phyloP scores from a whole-genome alignment of 257 asterid species.

The Pogostemon cablin region DNA sequence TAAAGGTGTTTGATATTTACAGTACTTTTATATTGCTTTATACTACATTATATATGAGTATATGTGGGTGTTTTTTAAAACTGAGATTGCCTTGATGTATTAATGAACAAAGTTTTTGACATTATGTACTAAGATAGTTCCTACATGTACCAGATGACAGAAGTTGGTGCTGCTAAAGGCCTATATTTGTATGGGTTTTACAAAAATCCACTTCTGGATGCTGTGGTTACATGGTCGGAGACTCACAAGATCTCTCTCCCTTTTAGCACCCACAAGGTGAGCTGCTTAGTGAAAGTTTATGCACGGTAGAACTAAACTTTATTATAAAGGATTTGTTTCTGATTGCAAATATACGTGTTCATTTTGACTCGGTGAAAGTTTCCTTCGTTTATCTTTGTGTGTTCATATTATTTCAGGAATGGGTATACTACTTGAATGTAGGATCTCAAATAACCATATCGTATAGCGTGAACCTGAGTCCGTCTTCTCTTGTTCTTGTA shows the following conservation, averaged over 20 bases:
- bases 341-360: slow-evolving; percentile 12
- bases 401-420: slow-evolving; percentile 53
- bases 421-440: slow-evolving; percentile 70
- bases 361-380: slow-evolving; percentile 19
- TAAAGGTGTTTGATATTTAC: slow-evolving; percentile 55
- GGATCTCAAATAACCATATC: slow-evolving; percentile 76
- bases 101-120: slow-evolving; percentile 2
- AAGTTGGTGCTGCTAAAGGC: slow-evolving; percentile 48
- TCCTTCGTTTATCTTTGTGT: slow-evolving; percentile 23
- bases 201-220: slow-evolving; percentile 63
- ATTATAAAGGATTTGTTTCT: slow-evolving; percentile 5
- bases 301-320: slow-evolving; percentile 18
- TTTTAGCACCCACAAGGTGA: slow-evolving; percentile 64
- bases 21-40: slow-evolving; percentile 10
- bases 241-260: slow-evolving; percentile 54
- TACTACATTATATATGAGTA: neutral
- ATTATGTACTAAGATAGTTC: slow-evolving; percentile 25
- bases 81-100: slow-evolving; percentile 7
- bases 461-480: slow-evolving; percentile 47
- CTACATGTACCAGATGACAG: slow-evolving; percentile 58
- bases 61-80: no score
- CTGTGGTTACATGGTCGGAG: slow-evolving; percentile 56
- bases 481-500: slow-evolving; percentile 57
- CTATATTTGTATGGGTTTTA: slow-evolving; percentile 61
- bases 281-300: slow-evolving; percentile 21